These are phyloP conservation scores for Carnegiea gigantea DNA, from an alignment of 179 eudicot species.

Conservation along the genomic window DNA sequence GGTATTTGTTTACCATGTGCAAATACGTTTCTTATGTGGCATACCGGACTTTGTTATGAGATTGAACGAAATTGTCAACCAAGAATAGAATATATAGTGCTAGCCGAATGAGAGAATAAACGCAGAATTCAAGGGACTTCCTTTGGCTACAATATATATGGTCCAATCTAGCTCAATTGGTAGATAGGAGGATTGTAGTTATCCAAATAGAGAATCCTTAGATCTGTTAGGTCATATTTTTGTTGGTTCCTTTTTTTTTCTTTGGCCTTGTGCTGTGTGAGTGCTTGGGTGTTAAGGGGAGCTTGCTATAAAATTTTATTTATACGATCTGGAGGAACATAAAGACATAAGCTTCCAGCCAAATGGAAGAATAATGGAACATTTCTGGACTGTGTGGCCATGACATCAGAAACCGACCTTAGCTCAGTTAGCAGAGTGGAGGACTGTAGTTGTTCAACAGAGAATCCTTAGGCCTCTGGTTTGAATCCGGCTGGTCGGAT, in stretches of 20 bases:
- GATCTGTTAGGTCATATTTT: too few species aligned
- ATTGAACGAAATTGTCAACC: too few species aligned
- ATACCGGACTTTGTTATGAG: too few species aligned
- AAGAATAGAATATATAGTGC: too few species aligned
- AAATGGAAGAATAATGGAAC: neutral
- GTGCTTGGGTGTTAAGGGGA: neutral
- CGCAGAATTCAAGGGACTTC: too few species aligned
- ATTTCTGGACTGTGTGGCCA: neutral
- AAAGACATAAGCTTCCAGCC: neutral
- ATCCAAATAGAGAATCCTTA: neutral
- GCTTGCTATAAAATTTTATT: neutral
- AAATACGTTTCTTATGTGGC: too few species aligned
- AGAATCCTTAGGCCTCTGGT: constrained; percentile 75
- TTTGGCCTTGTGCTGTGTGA: too few species aligned
- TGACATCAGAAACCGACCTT: neutral
- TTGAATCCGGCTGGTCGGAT: constrained; percentile 89
- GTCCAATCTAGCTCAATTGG: too few species aligned
- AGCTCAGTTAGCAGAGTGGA: neutral
- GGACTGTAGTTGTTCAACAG: constrained; percentile 11
- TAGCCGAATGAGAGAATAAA: too few species aligned
- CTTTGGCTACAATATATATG: too few species aligned
- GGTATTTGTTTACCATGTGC: too few species aligned
- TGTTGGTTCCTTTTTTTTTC: too few species aligned
- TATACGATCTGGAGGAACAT: neutral
- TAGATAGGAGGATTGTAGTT: neutral